Evolutionary conservation across 805 yeast genomes (phyloP), one percentile per base, ranked within the genome.

Genomic region (Teunomyces panamensis): DNA sequence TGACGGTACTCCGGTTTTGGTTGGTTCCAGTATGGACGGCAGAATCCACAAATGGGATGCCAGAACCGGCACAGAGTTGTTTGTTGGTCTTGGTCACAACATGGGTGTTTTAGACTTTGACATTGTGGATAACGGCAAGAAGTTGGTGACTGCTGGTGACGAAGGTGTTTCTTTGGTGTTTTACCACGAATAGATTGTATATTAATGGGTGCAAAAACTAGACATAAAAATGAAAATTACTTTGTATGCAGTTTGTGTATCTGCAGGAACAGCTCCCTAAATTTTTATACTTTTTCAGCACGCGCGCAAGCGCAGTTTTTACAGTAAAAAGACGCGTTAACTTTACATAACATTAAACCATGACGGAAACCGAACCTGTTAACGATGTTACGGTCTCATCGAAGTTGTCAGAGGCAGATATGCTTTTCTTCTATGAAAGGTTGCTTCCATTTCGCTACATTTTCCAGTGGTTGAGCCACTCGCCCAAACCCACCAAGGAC

Each of bases 91-190:
- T 35, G 99, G 99, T 17, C 99, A 94, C 65, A 87, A 86, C 67
- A 87, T 88, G 87, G 98, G 98, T 52, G 84, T 94, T 14, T 76
- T 94, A 53, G 97, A 89, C 58, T 92, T 94, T 62, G 83, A 85
- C 14, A 61, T 85, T 37, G 79, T 83, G 48, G 83, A 80, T 35
- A 69, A 79, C 41, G 92, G 89, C 26, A 75, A 78, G 44, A 83
- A 84, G 63, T 60, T 94, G 39, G 77, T 90, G 32, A 89, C 97
- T 16, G 99, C 97, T 10, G 97, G 97, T 54, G 99, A 94, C 65
- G 99, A 94, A 67, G 96, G 96, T 56, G 97, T 94, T 29, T 81
- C 95, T 9, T 73, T 92, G 54, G 80, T 92, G 9, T 90, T 83
- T 57, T 73, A 54, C 41, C 49, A 49, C 42, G 49, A 56, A 45